Base-by-base conservation (phyloP, 129 eudicot species). In the Scalesia atractyloides region DNA sequence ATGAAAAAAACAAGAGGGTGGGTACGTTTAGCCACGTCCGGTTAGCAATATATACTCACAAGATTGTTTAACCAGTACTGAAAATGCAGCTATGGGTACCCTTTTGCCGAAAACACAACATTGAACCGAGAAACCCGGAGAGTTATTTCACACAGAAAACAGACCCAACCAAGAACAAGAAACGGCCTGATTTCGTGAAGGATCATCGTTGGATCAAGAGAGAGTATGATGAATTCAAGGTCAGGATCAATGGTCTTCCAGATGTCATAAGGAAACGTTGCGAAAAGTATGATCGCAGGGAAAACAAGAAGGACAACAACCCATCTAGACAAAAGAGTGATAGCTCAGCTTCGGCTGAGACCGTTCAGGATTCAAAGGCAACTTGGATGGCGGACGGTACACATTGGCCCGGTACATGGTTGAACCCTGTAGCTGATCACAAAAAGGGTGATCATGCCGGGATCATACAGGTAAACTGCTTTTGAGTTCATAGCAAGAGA, bases 341-440 rank as follows among this genome's bases (percentile, higher is more conserved):
- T 4, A 76, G 76, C 67, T 79, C 73, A 5, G 90, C 78, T 1
- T 18, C 51, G 15, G 39, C 52, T 0, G 90, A 85, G 61, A 66
- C 69, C 52, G 18, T 11, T 59, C 79, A 80, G 61, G 49, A 62
- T 73, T 34, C 52, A 9, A 86, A 84, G 30, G 98, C 90, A 15
- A 93, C 98, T 30, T 93, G 98, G 98, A 89, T 93, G 97, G 98
- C 98, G 1, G 98, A 93, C 60, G 98, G 98, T 5, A 93, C 98
- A 7, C 96, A 92, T 69, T 92, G 98, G 96, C 98, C 98, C 0
- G 98, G 98, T 37, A 87, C 96, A 49, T 93, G 98, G 98, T 85
- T 52, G 74, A 47, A 66, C 30, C 79, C 88, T 15, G 51, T 39
- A 5, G 83, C 87, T 26, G 98, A 90, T 76, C 98, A 93, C 72